phyloP scores from a whole-genome alignment of 176 grass and related monocot genomes.

The Triticum urartu region DNA sequence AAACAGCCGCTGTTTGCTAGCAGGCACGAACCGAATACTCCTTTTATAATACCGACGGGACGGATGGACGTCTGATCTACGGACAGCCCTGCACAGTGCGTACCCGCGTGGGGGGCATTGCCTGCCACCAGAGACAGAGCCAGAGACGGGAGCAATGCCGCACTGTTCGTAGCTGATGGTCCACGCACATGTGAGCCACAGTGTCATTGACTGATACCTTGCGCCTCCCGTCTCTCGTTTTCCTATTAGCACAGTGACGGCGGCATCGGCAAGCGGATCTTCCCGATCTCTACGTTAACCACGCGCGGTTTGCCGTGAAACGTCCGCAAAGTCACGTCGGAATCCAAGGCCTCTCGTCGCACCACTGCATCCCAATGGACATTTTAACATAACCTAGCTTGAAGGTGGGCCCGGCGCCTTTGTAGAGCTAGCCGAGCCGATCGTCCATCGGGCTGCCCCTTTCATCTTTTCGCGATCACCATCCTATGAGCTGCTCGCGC shows the following conservation, averaged over 20 bases:
- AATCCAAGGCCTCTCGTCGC: background rate
- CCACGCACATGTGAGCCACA: background rate
- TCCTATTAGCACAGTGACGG: background rate
- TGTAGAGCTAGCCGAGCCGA: background rate
- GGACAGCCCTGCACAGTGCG: background rate
- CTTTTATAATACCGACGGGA: too few species aligned
- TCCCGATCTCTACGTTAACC: background rate
- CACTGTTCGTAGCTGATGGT: background rate
- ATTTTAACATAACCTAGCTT: background rate
- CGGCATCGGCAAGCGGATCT: background rate
- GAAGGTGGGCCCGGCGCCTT: background rate
- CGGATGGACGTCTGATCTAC: background rate
- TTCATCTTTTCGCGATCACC: background rate
- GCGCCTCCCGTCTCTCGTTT: background rate
- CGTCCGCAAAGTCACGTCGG: background rate
- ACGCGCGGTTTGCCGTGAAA: background rate
- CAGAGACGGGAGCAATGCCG: background rate
- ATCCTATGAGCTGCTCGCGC: background rate
- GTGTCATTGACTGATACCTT: background rate
- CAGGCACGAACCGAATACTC: too few species aligned
- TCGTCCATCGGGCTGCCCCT: background rate
- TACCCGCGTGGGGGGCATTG: background rate
- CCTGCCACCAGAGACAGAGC: background rate
- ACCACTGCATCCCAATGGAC: background rate
- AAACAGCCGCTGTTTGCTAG: too few species aligned